Percentiles rank a stretch among this genome's conserved stretches.
These are phyloP conservation scores for Cronartium quercuum DNA, from an alignment of 1,284 basidiomycete species.

Conservation along the genomic window DNA sequence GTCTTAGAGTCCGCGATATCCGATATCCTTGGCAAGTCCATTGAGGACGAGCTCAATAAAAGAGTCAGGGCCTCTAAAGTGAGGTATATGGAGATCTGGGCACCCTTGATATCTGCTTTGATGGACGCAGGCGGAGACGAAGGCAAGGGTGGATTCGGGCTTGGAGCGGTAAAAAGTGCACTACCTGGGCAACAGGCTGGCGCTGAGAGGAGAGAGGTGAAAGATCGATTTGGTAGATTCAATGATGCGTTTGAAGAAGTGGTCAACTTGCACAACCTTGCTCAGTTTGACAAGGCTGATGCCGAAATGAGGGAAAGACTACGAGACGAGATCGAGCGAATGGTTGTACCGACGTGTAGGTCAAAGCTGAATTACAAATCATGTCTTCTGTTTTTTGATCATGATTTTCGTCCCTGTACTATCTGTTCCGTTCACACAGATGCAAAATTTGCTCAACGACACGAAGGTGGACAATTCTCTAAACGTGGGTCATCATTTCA, in stretches of 20 bases:
- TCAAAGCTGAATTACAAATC: background rate
- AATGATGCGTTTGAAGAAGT: slow-evolving; percentile 47
- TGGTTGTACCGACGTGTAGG: slow-evolving; percentile 46
- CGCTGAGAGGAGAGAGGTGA: slow-evolving; percentile 44
- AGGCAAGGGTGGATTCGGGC: slow-evolving; percentile 20
- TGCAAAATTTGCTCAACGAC: slow-evolving; percentile 37
- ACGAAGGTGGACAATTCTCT: slow-evolving; percentile 42
- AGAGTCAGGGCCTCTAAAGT: slow-evolving; percentile 45
- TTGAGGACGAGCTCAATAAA: slow-evolving; percentile 47
- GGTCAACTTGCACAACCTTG: slow-evolving; percentile 43
- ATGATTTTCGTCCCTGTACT: background rate
- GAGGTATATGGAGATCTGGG: slow-evolving; percentile 47
- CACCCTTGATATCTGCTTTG: slow-evolving; percentile 45
- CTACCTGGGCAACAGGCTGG: slow-evolving; percentile 39
- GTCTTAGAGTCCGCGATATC: slow-evolving; percentile 42
- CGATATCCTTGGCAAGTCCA: slow-evolving; percentile 43
- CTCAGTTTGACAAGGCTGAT: slow-evolving; percentile 42
- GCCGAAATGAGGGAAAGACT: slow-evolving; percentile 45
- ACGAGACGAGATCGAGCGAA: slow-evolving; percentile 46
- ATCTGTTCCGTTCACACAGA: slow-evolving; percentile 8
- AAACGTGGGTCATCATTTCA: slow-evolving; percentile 40
- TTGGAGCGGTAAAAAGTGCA: slow-evolving; percentile 40
- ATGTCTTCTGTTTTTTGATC: too few relatives aligned
- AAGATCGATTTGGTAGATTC: slow-evolving; percentile 47
- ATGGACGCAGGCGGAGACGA: slow-evolving; percentile 46